phyloP scores from a whole-genome alignment of 2,329 filamentous ascomycete species.

The Meredithiella fracta region DNA sequence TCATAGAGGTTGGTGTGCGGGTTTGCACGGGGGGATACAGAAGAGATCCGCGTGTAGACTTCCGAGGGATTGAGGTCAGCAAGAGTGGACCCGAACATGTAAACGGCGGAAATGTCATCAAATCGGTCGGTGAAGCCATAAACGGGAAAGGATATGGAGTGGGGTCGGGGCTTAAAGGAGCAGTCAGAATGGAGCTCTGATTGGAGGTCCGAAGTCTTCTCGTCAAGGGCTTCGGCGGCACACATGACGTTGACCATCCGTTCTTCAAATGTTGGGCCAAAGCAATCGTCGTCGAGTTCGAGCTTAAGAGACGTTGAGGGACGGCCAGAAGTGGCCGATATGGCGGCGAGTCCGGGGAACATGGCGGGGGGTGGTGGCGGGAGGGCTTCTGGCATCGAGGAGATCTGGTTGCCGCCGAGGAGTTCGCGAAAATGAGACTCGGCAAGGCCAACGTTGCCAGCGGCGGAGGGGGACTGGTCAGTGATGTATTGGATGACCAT shows the following conservation, averaged over 20 bases:
- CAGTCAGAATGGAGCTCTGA: constrained; percentile 30
- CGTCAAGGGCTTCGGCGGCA: constrained; percentile 41
- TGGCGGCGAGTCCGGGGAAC: not conserved
- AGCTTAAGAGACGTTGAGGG: constrained; percentile 6
- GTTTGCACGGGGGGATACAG: not conserved
- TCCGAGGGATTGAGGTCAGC: not conserved
- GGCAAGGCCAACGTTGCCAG: not conserved
- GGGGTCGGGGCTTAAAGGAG: constrained; percentile 23
- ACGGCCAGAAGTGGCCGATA: not conserved
- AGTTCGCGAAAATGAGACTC: constrained; percentile 4
- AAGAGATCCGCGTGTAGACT: constrained; percentile 7
- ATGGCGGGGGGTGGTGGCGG: not conserved
- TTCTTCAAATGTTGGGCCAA: constrained; percentile 22
- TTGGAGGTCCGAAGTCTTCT: constrained; percentile 38
- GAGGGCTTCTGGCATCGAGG: not conserved
- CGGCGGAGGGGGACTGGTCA: constrained; percentile 18
- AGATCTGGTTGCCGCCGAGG: constrained; percentile 2
- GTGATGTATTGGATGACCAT: constrained; percentile 39
- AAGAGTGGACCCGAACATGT: constrained; percentile 27
- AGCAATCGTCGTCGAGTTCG: constrained; percentile 12
- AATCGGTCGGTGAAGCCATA: constrained; percentile 29
- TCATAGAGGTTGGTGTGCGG: constrained; percentile 1
- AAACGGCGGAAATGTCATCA: constrained; percentile 30
- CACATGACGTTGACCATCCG: constrained; percentile 39
- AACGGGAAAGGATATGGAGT: constrained; percentile 35